Conservation (phyloP, 139 green algal genomes). For the Klebsormidium nitens region DNA sequence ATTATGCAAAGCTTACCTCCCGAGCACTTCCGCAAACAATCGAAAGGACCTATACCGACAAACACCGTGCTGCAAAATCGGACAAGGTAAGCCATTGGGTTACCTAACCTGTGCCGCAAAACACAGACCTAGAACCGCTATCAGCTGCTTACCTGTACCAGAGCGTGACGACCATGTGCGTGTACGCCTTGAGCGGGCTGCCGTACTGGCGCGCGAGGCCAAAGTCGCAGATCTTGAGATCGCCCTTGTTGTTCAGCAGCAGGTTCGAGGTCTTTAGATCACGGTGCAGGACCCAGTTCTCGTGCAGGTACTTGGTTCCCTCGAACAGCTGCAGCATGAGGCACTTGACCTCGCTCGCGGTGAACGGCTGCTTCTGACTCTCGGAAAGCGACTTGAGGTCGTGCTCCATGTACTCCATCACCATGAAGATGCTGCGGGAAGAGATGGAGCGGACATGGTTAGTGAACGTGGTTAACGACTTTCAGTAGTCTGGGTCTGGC, state of each 20-base stretch:
- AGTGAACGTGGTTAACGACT: no score
- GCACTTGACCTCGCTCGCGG: constrained; percentile 69
- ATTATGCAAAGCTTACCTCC: no score
- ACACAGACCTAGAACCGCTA: no score
- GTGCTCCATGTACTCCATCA: constrained; percentile 98
- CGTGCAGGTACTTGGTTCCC: constrained; percentile 83
- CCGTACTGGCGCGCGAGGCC: constrained; percentile 81
- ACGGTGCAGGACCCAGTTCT: constrained; percentile 79
- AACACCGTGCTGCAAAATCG: no score
- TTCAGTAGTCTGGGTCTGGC: no score
- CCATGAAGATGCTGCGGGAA: constrained; percentile 82
- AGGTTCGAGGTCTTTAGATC: constrained; percentile 96
- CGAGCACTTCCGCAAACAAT: no score
- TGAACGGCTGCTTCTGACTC: constrained; percentile 61
- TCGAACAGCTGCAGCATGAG: constrained; percentile 80
- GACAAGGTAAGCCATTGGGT: no score
- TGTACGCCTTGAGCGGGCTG: constrained; percentile 57
- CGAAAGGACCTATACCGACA: no score
- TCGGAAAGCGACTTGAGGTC: constrained; percentile 82
- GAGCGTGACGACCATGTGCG: constrained; percentile 74
- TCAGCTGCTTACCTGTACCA: constrained; percentile 60
- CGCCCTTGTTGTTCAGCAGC: constrained; percentile 87
- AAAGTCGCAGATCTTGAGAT: constrained; percentile 98
- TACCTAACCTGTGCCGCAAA: no score
- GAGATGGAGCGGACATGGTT: no score